A percentile compares a stretch with the other conserved stretches of the same genome.
Evolutionary conservation across 2,329 filamentous ascomycete species (phyloP).

Genomic region (Cytospora chrysosperma): DNA sequence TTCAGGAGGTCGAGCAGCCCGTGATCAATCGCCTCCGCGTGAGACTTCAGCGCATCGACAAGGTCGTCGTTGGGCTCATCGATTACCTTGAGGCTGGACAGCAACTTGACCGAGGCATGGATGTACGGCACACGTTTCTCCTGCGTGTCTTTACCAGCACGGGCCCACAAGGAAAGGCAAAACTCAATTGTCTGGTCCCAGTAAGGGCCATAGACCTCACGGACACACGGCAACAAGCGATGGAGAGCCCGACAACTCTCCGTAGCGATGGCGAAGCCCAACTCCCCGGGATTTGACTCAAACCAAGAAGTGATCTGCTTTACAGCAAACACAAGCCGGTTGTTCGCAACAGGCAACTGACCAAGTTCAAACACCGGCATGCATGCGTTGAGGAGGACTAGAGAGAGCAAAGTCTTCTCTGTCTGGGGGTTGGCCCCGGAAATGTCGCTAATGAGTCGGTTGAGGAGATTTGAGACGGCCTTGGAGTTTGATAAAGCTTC

Average conservation of each 20-base stretch:
- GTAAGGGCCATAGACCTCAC: slow-evolving; percentile 82
- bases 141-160: slow-evolving; percentile 40
- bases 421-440: slow-evolving; percentile 46
- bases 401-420: slow-evolving; percentile 45
- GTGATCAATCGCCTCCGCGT: slow-evolving; percentile 53
- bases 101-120: slow-evolving; percentile 71
- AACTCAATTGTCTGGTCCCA: slow-evolving; percentile 70
- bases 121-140: slow-evolving; percentile 60
- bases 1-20: slow-evolving; percentile 65
- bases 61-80: slow-evolving; percentile 84
- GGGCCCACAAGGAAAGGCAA: slow-evolving; percentile 57
- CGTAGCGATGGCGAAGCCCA: slow-evolving; percentile 44
- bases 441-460: slow-evolving; percentile 61
- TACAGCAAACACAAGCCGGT: slow-evolving; percentile 78
- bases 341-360: slow-evolving; percentile 57
- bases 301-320: slow-evolving; percentile 76
- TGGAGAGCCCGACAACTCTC: slow-evolving; percentile 58
- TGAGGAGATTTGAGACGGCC: slow-evolving; percentile 52
- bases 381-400: slow-evolving; percentile 56
- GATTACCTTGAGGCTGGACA: slow-evolving; percentile 60
- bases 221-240: slow-evolving; percentile 68
- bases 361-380: slow-evolving; percentile 51
- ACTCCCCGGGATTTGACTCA: slow-evolving; percentile 40
- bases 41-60: slow-evolving; percentile 67
- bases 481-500: slow-evolving; percentile 50